Base-by-base conservation (phyloP, 805 yeast species). In the Sugiyamaella mastotermitis region DNA sequence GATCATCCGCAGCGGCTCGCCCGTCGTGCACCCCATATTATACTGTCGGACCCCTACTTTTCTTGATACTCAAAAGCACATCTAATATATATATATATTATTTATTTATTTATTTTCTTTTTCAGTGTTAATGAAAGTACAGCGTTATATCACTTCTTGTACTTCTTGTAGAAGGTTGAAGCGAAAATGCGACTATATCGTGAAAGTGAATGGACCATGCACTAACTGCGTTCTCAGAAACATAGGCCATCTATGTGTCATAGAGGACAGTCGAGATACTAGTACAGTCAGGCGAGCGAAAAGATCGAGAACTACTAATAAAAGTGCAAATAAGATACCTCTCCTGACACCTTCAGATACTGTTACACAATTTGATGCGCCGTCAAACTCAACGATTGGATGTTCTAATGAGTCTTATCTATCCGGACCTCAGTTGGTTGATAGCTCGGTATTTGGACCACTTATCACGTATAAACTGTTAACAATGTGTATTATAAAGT, bases 171-270 rank as follows among this genome's bases (percentile, higher is more conserved):
- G 41, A 15, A 16, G 18, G 11, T 38, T 38, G 14, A 38, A 38
- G 22, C 27, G 41, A 14, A 38, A 38, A 15, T 38, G 41, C n/a
- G 41, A 38, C 18, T 35, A 19, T 18, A 38, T 24, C 21, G 14
- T 24, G 20, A 22, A 33, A 25, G 38, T 22, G 9, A 10, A 21
- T 9, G 41, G 41, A 2, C 41, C 41, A 14, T 38, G 41, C 18
- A 33, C 41, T 3, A 38, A 38, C 36, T 38, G 41, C 18, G 27
- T 23, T 10, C 27, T 28, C 33, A 13, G 41, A 4, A 38, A 38
- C 11, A 38, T 30, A 3, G 41, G 37, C 15, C 41, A 34, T 33
- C 32, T 22, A 22, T 22, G 24, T 7, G 7, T 7, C 24, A 7
- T 10, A 22, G 7, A 22, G 24, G 10, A 7, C 24, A 10, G 24